Percentiles rank a stretch among this genome's conserved stretches.
These are phyloP conservation scores for Moesziomyces parantarcticus DNA, from an alignment of 1,284 basidiomycete species.

Conservation along the genomic window DNA sequence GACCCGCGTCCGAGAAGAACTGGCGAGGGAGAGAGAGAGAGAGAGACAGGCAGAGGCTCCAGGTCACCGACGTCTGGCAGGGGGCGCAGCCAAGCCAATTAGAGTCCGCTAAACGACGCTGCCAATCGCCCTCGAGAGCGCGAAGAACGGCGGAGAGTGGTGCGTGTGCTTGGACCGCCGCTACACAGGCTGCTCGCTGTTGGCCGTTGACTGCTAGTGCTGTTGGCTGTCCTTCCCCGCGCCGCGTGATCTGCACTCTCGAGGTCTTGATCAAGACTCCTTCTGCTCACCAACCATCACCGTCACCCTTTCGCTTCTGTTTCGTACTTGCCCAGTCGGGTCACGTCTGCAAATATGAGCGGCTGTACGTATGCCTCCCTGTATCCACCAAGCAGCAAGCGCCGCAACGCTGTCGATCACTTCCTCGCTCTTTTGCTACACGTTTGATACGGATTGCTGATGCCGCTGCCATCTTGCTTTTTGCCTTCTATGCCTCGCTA, in stretches of 20 bases:
- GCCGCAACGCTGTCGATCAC: not conserved
- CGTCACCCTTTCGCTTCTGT: constrained; percentile 10
- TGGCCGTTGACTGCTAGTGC: too few species aligned
- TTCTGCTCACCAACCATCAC: constrained; percentile 2
- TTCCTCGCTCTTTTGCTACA: not conserved
- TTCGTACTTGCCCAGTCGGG: constrained; percentile 17
- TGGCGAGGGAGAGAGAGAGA: not conserved
- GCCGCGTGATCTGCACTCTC: constrained; percentile 14
- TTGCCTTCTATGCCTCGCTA: not conserved
- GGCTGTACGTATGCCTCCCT: constrained; percentile 33
- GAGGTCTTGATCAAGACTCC: not conserved
- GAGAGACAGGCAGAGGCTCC: constrained; percentile 5
- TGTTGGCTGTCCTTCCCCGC: not conserved
- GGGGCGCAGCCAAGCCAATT: not conserved
- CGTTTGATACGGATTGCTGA: constrained; percentile 14
- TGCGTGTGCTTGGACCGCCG: not conserved
- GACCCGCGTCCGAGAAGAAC: constrained; percentile 24
- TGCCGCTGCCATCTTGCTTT: too few species aligned
- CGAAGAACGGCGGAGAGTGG: not conserved
- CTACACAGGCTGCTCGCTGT: too few species aligned
- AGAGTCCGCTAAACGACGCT: not conserved
- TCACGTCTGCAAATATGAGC: constrained; percentile 45
- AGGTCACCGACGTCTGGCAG: constrained; percentile 18
- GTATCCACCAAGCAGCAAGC: not conserved
- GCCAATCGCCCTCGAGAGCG: not conserved